Conservation (phyloP, 164 flowering plant genomes). For the Brasenia schreberi region DNA sequence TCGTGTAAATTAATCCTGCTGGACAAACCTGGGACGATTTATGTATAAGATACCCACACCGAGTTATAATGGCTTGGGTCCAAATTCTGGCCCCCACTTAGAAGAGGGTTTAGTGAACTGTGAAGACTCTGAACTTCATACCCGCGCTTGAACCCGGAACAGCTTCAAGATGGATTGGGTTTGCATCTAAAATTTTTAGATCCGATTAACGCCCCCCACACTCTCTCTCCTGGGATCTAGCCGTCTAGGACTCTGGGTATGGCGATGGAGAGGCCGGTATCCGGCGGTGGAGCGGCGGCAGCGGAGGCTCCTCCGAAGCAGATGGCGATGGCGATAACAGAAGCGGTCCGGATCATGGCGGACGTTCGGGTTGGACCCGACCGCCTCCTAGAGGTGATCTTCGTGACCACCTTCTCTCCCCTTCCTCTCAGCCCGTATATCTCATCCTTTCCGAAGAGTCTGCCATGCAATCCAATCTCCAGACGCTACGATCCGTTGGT, state of each 20-base stretch:
- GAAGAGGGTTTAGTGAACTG: too few relatives aligned
- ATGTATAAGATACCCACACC: too few relatives aligned
- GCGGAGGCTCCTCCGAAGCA: constrained; percentile 93
- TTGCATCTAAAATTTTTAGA: too few relatives aligned
- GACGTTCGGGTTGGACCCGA: constrained; percentile 88
- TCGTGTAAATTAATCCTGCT: too few relatives aligned
- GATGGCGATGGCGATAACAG: constrained; percentile 70
- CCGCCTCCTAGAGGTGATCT: constrained; percentile 76
- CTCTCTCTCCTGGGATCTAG: too few relatives aligned
- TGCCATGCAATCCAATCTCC: constrained; percentile 68
- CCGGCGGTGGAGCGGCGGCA: constrained; percentile 8
- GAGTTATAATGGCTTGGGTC: too few relatives aligned
- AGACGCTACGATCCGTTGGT: constrained; percentile 76
- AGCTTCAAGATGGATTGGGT: too few relatives aligned
- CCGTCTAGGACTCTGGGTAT: neutral
- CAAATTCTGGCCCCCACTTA: too few relatives aligned
- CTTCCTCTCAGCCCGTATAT: constrained; percentile 24
- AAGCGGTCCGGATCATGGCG: constrained; percentile 69
- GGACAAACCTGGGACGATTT: too few relatives aligned
- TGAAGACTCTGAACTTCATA: too few relatives aligned
- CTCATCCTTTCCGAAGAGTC: constrained; percentile 57
- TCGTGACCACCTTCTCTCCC: constrained; percentile 21
- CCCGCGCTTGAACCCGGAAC: too few relatives aligned
- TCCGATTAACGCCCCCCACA: too few relatives aligned
- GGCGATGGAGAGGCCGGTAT: constrained; percentile 3